Evolutionary conservation across 176 grass and related monocot species (phyloP), one percentile per base, ranked within the genome.

Genomic region (Triticum urartu): DNA sequence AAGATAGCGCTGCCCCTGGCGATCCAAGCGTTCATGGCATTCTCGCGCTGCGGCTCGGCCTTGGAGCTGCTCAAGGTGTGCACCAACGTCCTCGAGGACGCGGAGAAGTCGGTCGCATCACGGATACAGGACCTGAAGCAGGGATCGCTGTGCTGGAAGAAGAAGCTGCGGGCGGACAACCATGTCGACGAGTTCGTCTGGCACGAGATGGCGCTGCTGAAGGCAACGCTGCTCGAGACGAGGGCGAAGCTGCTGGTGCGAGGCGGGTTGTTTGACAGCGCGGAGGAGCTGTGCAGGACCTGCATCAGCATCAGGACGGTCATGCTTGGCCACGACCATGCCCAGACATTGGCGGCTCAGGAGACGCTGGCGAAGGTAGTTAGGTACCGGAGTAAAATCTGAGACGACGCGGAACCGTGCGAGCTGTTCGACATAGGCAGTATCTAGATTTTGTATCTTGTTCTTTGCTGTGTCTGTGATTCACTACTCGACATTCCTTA

Each of bases 51-150:
- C 15, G 81, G 90, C 36, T 99, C 97, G 4, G 92, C 97, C 10
- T 64, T 99, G 15, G 97, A 99, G 65, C 85, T 99, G 21, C 87
- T 99, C 38, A 99, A 99, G 84, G 92, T 99, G 63, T 99, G 97
- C 83, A 99, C 97, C 5, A 99, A 96, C 47, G 56, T 90, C 30
- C 94, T 99, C 0, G 97, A 99, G 81, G 97, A 99, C 42, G 88
- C 77, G 1, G 97, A 98, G 81, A 94, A 92, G 77, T 93, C 94
- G 1, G 91, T 90, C 0, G 89, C 85, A 0, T 91, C 85, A 1
- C 92, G 87, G 60, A 89, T 94, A 45, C 92, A 99, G 62, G 94
- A 96, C 65, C 75, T 89, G 86, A 91, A 89, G 63, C 87, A 82
- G 11, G 86, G 86, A 2, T 82, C 94, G 0, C 78, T 96, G 33